Percentiles rank a stretch among this genome's conserved stretches.
phyloP scores from a whole-genome alignment of 2,329 filamentous ascomycete genomes.

The Apiospora aurea region DNA sequence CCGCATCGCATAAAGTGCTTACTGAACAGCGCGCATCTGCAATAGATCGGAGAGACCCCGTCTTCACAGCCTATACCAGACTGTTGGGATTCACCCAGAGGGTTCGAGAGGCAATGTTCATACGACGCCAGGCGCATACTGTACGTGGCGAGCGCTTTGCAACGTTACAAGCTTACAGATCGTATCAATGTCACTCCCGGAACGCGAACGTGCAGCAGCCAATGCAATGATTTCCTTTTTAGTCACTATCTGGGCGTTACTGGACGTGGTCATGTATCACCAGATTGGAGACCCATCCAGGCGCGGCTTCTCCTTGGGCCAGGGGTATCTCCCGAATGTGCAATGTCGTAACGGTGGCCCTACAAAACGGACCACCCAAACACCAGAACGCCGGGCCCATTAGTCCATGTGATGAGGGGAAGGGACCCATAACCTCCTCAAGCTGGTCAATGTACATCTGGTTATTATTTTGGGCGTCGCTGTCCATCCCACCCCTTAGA shows the following conservation, averaged over 20 bases:
- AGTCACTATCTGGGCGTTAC: not conserved
- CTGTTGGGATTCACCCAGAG: not conserved
- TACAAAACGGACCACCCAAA: not conserved
- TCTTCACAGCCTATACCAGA: not conserved
- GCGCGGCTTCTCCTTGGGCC: not conserved
- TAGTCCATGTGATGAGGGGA: not conserved
- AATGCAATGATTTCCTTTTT: not conserved
- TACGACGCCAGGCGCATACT: not conserved
- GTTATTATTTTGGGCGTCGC: not conserved
- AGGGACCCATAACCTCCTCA: not conserved
- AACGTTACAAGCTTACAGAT: not conserved
- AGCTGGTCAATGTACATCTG: not conserved
- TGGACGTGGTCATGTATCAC: not conserved
- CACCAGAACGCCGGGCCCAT: constrained; percentile 5
- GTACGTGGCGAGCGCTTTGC: not conserved
- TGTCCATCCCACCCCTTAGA: not conserved
- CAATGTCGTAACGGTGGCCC: not conserved
- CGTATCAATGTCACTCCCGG: not conserved
- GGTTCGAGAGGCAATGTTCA: not conserved
- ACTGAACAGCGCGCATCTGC: not conserved
- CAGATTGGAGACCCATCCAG: not conserved
- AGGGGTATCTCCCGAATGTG: constrained; percentile 12
- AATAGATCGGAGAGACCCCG: not conserved
- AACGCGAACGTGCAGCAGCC: not conserved
- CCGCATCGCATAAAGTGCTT: not conserved